Percentiles rank a stretch among this genome's conserved stretches.
phyloP scores from a whole-genome alignment of 148 eudicot species.

The Cornus suecica region DNA sequence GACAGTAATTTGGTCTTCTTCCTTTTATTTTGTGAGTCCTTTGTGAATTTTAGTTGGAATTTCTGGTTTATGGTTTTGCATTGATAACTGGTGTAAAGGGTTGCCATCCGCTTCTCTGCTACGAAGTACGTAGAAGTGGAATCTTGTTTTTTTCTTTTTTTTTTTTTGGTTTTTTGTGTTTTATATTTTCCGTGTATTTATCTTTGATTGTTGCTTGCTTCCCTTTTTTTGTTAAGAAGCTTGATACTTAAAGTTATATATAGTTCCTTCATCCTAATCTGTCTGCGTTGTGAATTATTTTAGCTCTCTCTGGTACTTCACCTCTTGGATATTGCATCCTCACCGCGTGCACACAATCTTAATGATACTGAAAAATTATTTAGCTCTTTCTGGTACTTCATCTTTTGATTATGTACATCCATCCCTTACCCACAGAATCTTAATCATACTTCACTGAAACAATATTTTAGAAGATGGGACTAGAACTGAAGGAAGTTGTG shows the following conservation, averaged over 20 bases:
- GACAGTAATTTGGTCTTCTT: neutral
- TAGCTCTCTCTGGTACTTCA: neutral
- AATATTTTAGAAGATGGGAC: neutral
- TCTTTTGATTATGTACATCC: neutral
- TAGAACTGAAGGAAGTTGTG: neutral
- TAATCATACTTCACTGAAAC: neutral
- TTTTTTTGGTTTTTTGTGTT: neutral
- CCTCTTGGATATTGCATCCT: neutral
- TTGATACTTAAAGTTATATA: neutral
- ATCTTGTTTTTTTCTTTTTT: neutral
- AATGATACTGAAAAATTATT: no score
- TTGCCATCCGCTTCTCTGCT: constrained; percentile 1
- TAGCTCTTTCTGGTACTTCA: neutral
- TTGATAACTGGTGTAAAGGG: constrained; percentile 1
- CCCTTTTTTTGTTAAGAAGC: neutral
- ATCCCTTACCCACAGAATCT: neutral
- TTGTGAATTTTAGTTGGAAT: neutral
- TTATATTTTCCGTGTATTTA: no score
- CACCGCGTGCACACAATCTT: neutral
- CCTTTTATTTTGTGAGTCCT: neutral
- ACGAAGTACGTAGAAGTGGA: neutral
- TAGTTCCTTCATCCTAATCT: neutral
- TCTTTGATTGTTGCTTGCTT: neutral
- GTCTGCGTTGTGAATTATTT: neutral
- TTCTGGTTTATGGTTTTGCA: neutral